These are phyloP conservation scores for Barbarea vulgaris DNA, from an alignment of 345 rosid genomes.

Conservation along the genomic window DNA sequence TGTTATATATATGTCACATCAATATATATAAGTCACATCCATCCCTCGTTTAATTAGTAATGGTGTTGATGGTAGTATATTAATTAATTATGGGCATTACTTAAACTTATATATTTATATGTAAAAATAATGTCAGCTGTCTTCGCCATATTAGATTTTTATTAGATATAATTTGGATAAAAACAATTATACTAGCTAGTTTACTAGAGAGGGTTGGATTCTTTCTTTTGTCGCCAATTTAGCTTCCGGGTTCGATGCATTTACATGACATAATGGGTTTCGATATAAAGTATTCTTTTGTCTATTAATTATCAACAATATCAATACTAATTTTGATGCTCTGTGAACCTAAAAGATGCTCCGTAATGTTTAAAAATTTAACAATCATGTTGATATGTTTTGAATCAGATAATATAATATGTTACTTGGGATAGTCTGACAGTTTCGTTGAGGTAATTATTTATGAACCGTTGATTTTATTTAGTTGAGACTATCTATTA, in stretches of 20 bases:
- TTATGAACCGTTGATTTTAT: background rate
- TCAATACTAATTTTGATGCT: background rate
- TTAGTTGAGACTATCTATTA: background rate
- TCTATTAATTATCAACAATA: slow-evolving; percentile 1
- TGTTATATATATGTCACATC: slow-evolving; percentile 19
- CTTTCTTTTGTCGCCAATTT: slow-evolving; percentile 15
- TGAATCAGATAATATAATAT: background rate
- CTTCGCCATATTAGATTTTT: slow-evolving; percentile 2
- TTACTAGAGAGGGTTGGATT: slow-evolving; percentile 30
- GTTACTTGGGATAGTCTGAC: background rate
- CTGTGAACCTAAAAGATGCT: slow-evolving; percentile 18
- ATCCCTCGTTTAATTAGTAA: slow-evolving; percentile 1
- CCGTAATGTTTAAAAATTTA: no score
- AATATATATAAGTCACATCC: slow-evolving; percentile 16
- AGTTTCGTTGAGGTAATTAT: background rate
- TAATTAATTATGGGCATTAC: background rate
- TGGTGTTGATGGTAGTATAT: slow-evolving; percentile 7
- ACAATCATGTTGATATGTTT: background rate
- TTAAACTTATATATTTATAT: background rate
- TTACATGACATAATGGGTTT: slow-evolving; percentile 30
- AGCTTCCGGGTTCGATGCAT: slow-evolving; percentile 37
- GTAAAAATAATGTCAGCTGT: slow-evolving; percentile 15
- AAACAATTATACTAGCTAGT: slow-evolving; percentile 12
- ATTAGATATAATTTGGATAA: background rate
- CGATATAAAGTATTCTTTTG: background rate